Evolutionary conservation across 495 filamentous ascomycete genomes (phyloP).

Genomic region (Penicillium soppii): DNA sequence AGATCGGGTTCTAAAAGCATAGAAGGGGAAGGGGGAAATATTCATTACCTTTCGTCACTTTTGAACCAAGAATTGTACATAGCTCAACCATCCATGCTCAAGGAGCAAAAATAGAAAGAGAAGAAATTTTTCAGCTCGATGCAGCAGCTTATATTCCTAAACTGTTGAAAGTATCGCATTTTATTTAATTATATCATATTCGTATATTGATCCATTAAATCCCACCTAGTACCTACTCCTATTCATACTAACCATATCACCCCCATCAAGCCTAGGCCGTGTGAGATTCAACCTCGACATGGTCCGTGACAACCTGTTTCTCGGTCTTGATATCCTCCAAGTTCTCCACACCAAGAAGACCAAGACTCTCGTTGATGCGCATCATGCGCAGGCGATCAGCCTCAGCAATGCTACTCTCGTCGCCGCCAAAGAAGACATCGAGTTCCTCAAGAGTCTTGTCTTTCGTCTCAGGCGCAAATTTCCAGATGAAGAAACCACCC

Average conservation of each 20-base stretch:
- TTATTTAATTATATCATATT: no score
- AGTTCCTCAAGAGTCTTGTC: slow-evolving; percentile 57
- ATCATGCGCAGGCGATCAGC: slow-evolving; percentile 29
- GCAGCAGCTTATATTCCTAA: no score
- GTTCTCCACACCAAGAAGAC: slow-evolving; percentile 25
- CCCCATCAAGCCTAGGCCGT: background rate
- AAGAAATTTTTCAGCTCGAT: no score
- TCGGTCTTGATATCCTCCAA: slow-evolving; percentile 29
- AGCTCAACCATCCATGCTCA: no score
- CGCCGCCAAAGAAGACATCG: slow-evolving; percentile 46
- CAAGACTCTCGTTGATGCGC: slow-evolving; percentile 30
- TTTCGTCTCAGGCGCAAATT: slow-evolving; percentile 57
- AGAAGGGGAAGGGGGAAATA: no score
- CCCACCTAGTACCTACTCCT: background rate
- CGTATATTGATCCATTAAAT: no score
- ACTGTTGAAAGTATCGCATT: no score
- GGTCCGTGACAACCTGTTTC: slow-evolving; percentile 10
- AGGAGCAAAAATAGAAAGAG: no score
- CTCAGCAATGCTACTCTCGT: slow-evolving; percentile 26
- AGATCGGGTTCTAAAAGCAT: background rate
- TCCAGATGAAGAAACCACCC: slow-evolving; percentile 47
- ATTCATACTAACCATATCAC: background rate
- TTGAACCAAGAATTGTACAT: no score
- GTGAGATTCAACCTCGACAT: slow-evolving; percentile 7
- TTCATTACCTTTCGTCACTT: no score